phyloP scores from a whole-genome alignment of 2,329 filamentous ascomycete species.

The Colletotrichum graminicola region DNA sequence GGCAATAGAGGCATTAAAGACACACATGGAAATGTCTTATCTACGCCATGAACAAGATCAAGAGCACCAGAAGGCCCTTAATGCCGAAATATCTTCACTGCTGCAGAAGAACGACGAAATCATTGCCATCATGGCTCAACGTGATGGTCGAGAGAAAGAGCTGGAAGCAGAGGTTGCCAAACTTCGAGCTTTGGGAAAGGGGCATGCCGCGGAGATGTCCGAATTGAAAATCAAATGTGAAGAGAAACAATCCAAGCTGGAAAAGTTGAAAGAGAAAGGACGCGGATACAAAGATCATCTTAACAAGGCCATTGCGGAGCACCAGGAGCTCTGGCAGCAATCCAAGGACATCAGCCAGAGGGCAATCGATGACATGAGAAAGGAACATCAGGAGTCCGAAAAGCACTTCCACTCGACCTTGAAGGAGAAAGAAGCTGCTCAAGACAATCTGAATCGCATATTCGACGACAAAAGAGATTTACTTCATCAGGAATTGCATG shows the following conservation, averaged over 20 bases:
- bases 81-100: background rate
- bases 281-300: conserved; percentile 53
- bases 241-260: conserved; percentile 46
- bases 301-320: conserved; percentile 61
- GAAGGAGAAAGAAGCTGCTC: conserved; percentile 39
- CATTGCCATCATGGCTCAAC: conserved; percentile 18
- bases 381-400: conserved; percentile 46
- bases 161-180: conserved; percentile 48
- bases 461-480: background rate
- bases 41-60: background rate
- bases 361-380: conserved; percentile 51
- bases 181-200: conserved; percentile 46
- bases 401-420: conserved; percentile 45
- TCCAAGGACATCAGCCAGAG: conserved; percentile 51
- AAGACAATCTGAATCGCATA: background rate
- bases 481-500: background rate
- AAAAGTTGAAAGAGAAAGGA: conserved; percentile 52
- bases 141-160: conserved; percentile 7
- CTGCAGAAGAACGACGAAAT: conserved; percentile 19
- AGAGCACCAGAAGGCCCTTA: background rate
- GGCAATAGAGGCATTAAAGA: background rate
- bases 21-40: background rate
- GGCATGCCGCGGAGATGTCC: conserved; percentile 45
- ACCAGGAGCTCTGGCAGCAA: conserved; percentile 57
- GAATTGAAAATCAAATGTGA: conserved; percentile 47